phyloP scores from a whole-genome alignment of 2,329 filamentous ascomycete species.

The Nigrospora sphaerica region DNA sequence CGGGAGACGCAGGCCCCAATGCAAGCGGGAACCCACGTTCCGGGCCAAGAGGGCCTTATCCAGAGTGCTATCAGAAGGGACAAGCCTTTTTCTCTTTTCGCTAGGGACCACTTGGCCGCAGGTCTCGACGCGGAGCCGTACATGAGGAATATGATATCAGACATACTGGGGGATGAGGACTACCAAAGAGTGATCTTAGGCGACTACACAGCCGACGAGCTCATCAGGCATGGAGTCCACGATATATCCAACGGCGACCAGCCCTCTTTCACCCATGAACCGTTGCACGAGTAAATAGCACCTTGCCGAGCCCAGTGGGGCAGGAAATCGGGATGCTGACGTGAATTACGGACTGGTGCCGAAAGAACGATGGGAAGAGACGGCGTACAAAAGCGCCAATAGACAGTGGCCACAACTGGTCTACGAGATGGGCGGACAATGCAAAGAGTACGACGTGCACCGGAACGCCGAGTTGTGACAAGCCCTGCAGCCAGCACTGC shows the following conservation, averaged over 20 bases:
- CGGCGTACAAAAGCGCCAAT: slow-evolving; percentile 3
- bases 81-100: too few relatives aligned
- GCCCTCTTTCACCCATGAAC: slow-evolving; percentile 6
- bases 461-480: slow-evolving; percentile 16
- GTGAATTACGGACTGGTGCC: slow-evolving; percentile 8
- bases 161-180: slow-evolving; percentile 15
- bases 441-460: slow-evolving; percentile 13
- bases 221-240: slow-evolving; percentile 10
- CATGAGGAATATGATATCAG: slow-evolving; percentile 9
- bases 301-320: neutral
- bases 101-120: neutral
- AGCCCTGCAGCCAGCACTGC: slow-evolving; percentile 17
- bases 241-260: slow-evolving; percentile 10
- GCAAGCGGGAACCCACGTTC: neutral
- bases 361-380: slow-evolving; percentile 8
- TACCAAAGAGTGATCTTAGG: slow-evolving; percentile 15
- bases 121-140: too few relatives aligned
- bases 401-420: slow-evolving; percentile 6
- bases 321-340: neutral
- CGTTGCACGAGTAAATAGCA: slow-evolving; percentile 15
- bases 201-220: slow-evolving; percentile 19
- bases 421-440: slow-evolving; percentile 14
- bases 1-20: neutral
- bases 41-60: slow-evolving; percentile 4
- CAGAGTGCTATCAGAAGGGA: neutral